phyloP scores from a whole-genome alignment of 2,329 filamentous ascomycete genomes.

The Cordyceps cicadae region DNA sequence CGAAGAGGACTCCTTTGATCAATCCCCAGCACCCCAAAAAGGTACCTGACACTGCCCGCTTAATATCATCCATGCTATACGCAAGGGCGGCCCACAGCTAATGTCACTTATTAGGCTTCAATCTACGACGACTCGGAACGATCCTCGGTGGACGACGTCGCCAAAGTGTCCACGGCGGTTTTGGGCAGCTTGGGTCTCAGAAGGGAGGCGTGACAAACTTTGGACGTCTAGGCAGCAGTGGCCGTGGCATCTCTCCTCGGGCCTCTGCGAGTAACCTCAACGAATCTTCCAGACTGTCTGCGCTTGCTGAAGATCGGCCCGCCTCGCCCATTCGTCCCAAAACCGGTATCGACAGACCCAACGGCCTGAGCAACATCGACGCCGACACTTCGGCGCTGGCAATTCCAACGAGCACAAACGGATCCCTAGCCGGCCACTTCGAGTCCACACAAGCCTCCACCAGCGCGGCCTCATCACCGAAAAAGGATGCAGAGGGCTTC shows the following conservation, averaged over 20 bases:
- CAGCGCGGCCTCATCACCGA: slow-evolving; percentile 28
- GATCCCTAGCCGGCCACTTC: neutral
- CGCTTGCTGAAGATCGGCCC: slow-evolving; percentile 47
- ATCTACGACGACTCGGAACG: slow-evolving; percentile 57
- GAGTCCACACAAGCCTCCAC: slow-evolving; percentile 28
- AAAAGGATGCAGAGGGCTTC: slow-evolving; percentile 68
- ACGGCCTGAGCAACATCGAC: neutral
- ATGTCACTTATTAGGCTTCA: slow-evolving; percentile 38
- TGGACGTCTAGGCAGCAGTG: slow-evolving; percentile 55
- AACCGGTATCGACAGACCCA: slow-evolving; percentile 8
- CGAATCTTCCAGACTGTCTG: slow-evolving; percentile 46
- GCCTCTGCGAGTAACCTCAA: slow-evolving; percentile 52
- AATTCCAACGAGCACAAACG: neutral
- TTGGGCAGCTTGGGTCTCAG: slow-evolving; percentile 46
- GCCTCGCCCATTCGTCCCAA: slow-evolving; percentile 15
- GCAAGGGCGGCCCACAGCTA: slow-evolving; percentile 15
- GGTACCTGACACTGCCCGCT: neutral
- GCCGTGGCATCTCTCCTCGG: slow-evolving; percentile 46
- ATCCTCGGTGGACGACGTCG: slow-evolving; percentile 55
- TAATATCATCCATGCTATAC: neutral
- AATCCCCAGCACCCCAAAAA: slow-evolving; percentile 6
- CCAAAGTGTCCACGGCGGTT: slow-evolving; percentile 58
- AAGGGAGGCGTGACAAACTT: slow-evolving; percentile 46
- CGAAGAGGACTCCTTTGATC: slow-evolving; percentile 26
- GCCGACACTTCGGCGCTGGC: neutral